Conservation (phyloP, 164 flowering plant genomes). For the grape (Vitis vinifera) region DNA sequence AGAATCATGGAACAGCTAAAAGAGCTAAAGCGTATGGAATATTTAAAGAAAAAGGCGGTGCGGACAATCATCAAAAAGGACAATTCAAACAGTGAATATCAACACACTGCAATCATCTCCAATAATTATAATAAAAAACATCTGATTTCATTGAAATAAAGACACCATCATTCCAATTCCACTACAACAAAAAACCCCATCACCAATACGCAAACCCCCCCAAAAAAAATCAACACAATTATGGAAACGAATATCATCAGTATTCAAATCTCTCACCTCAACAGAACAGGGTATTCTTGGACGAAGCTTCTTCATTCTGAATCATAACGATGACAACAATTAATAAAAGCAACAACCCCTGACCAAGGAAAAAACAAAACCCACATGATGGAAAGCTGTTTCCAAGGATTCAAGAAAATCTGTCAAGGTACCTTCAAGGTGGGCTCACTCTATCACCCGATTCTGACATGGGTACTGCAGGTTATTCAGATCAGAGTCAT, state of each 20-base stretch:
- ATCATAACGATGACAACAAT: too few species aligned
- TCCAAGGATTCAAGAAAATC: too few species aligned
- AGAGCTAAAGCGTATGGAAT: neutral
- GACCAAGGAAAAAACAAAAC: too few species aligned
- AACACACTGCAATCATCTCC: neutral
- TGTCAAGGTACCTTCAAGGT: too few species aligned
- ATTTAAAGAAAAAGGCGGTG: neutral
- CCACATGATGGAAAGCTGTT: too few species aligned
- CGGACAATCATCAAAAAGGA: neutral
- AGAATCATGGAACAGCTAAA: slow-evolving; percentile 9
- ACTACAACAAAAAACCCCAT: slow-evolving; percentile 1
- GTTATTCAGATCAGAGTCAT: too few species aligned
- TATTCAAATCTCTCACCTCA: too few species aligned
- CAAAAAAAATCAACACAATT: neutral
- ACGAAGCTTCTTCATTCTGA: too few species aligned
- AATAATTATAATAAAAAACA: neutral
- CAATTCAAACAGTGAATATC: neutral
- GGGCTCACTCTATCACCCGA: too few species aligned
- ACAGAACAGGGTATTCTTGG: too few species aligned
- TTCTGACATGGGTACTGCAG: too few species aligned
- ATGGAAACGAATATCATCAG: slow-evolving; percentile 9
- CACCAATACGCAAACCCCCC: neutral
- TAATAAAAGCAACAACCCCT: too few species aligned
- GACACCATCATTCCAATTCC: slow-evolving; percentile 13
- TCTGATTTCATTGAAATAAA: neutral